Evolutionary conservation across 2,329 filamentous ascomycete species (phyloP).

Genomic region (Bipolaris gigantea): DNA sequence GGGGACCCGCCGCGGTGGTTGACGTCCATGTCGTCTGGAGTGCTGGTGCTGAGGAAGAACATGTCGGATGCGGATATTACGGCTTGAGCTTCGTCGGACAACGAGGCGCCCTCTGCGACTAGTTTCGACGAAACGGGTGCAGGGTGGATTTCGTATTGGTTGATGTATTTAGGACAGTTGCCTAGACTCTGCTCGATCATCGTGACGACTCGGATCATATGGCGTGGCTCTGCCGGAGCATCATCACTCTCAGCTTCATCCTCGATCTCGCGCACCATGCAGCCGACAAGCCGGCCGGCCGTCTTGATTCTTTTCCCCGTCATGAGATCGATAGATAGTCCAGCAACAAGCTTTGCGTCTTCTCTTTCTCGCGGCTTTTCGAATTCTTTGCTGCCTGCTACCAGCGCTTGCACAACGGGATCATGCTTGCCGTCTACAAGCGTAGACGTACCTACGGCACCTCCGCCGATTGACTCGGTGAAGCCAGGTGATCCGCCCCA

Average conservation of each 20-base stretch:
- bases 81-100: conserved; percentile 59
- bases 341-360: conserved; percentile 60
- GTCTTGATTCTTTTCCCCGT: conserved; percentile 74
- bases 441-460: conserved; percentile 65
- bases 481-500: conserved; percentile 77
- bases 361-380: conserved; percentile 44
- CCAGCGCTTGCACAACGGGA: conserved; percentile 68
- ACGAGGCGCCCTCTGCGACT: conserved; percentile 50
- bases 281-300: conserved; percentile 68
- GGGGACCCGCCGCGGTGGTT: conserved; percentile 76
- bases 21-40: conserved; percentile 71
- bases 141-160: conserved; percentile 66
- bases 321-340: conserved; percentile 65
- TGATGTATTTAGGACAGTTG: conserved; percentile 87
- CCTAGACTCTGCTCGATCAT: conserved; percentile 72
- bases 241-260: conserved; percentile 29
- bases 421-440: conserved; percentile 65
- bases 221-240: conserved; percentile 18
- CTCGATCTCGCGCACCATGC: conserved; percentile 52
- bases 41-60: conserved; percentile 75
- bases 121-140: conserved; percentile 58
- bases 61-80: conserved; percentile 69
- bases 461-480: conserved; percentile 62
- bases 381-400: conserved; percentile 45
- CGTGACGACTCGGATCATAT: conserved; percentile 63